These are phyloP conservation scores for Dryas drummondii DNA, from an alignment of 306 rosid genomes.

Conservation along the genomic window DNA sequence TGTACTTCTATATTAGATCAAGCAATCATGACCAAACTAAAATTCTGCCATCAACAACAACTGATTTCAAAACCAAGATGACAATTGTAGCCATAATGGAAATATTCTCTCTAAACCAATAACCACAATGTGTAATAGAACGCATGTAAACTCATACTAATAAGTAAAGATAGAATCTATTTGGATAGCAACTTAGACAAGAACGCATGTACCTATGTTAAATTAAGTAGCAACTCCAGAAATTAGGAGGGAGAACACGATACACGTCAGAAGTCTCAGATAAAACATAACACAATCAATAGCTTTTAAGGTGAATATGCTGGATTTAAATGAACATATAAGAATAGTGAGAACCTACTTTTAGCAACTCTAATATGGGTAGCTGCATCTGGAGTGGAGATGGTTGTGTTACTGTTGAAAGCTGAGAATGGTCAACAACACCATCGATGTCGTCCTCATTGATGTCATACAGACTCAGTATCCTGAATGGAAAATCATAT, in stretches of 20 bases:
- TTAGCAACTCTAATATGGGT: conserved; percentile 86
- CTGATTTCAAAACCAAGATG: neutral
- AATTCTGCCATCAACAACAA: neutral
- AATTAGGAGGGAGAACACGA: neutral
- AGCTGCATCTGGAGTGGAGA: conserved; percentile 74
- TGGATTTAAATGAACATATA: conserved; percentile 1
- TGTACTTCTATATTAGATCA: neutral
- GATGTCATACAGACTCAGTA: conserved; percentile 72
- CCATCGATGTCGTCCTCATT: conserved; percentile 79
- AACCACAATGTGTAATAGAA: neutral
- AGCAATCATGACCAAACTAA: neutral
- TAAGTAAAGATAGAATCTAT: neutral
- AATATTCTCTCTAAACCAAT: neutral
- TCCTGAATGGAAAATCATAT: conserved; percentile 50
- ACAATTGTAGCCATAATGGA: neutral
- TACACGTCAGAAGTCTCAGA: neutral
- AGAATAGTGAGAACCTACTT: conserved; percentile 45
- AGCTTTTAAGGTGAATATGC: neutral
- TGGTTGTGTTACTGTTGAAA: conserved; percentile 57
- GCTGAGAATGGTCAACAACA: conserved; percentile 60
- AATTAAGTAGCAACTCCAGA: neutral
- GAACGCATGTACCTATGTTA: neutral
- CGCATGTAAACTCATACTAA: neutral
- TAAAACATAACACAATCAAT: neutral
- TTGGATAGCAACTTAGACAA: neutral